Evolutionary conservation across 257 asterid genomes (phyloP).

Genomic region (Lantana camara): DNA sequence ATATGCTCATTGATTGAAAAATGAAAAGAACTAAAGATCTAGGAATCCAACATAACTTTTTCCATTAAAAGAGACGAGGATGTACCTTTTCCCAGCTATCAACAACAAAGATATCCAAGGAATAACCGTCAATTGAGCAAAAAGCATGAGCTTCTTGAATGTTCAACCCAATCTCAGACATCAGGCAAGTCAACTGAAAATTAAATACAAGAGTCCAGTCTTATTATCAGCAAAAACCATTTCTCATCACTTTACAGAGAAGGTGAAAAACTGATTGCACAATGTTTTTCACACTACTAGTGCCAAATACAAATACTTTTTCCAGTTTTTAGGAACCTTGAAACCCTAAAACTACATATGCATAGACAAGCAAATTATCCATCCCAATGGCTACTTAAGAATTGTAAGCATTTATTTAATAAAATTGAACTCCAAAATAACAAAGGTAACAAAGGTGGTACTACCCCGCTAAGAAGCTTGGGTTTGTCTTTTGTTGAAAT

Average conservation of each 20-base stretch:
- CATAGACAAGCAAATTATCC: no score
- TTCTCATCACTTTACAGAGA: no score
- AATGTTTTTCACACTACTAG: no score
- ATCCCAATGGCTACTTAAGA: neutral
- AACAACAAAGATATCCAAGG: constrained; percentile 90
- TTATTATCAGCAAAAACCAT: no score
- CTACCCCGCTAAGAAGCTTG: constrained; percentile 83
- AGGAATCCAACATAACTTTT: neutral
- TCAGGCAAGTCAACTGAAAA: constrained; percentile 74
- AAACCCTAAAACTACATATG: no score
- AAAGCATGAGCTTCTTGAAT: constrained; percentile 99
- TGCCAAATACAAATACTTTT: neutral
- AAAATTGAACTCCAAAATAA: constrained; percentile 7
- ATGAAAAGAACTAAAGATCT: neutral
- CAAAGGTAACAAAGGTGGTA: no score
- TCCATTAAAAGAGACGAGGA: neutral
- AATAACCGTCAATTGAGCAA: constrained; percentile 85
- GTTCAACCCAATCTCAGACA: constrained; percentile 90
- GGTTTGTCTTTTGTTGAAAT: constrained; percentile 87
- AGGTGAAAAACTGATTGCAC: no score
- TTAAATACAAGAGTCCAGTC: neutral
- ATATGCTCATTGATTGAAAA: neutral
- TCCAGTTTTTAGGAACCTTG: constrained; percentile 15
- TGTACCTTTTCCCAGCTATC: constrained; percentile 85
- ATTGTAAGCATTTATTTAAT: constrained; percentile 1